phyloP scores from a whole-genome alignment of 2,329 filamentous ascomycete species.

The Cercospora janseana region DNA sequence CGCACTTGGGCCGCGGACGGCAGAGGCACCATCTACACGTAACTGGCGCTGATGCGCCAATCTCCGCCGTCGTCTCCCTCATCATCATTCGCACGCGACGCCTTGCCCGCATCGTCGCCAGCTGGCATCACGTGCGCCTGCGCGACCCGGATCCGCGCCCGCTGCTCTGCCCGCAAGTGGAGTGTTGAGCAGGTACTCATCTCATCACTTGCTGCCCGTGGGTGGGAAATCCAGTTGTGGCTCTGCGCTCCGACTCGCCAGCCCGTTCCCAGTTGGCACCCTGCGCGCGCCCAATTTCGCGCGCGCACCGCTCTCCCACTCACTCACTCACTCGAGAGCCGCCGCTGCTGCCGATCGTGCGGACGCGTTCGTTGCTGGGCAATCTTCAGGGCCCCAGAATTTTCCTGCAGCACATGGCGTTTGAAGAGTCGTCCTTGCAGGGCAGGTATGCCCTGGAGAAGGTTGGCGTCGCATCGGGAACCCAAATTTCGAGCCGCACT shows the following conservation, averaged over 20 bases:
- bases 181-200: too few relatives aligned
- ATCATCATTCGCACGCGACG: slow-evolving; percentile 2
- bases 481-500: slow-evolving; percentile 35
- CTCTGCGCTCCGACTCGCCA: slow-evolving; percentile 4
- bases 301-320: background rate
- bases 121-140: slow-evolving; percentile 1
- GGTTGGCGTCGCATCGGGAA: slow-evolving; percentile 32
- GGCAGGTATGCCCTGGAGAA: slow-evolving; percentile 28
- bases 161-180: too few relatives aligned
- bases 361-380: background rate
- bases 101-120: slow-evolving; percentile 11
- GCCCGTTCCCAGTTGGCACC: too few relatives aligned
- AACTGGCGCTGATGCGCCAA: background rate
- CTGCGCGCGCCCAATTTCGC: too few relatives aligned
- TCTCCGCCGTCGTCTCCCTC: background rate
- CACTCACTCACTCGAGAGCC: background rate
- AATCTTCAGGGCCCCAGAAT: background rate
- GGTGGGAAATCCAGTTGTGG: background rate
- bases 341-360: background rate
- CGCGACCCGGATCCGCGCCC: too few relatives aligned
- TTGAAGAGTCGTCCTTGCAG: slow-evolving; percentile 23
- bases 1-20: background rate
- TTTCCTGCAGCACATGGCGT: slow-evolving; percentile 18
- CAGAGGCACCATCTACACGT: background rate
- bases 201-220: too few relatives aligned